phyloP scores from a whole-genome alignment of 1,284 basidiomycete genomes.

The Thelephora terrestris region DNA sequence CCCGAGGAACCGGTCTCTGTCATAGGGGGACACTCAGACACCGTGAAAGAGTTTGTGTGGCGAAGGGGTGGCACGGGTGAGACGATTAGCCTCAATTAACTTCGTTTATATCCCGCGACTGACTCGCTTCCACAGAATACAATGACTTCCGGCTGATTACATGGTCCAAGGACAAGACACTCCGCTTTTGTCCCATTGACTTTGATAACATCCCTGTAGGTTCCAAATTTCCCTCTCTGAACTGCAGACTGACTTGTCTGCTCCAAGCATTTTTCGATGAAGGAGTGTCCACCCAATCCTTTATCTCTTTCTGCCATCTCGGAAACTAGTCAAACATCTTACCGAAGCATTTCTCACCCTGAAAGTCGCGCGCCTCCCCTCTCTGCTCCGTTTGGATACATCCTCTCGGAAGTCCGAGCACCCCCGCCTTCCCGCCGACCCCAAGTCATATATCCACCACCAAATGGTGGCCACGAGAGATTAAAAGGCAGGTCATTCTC shows the following conservation, averaged over 20 bases:
- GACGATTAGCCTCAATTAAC: constrained; percentile 33
- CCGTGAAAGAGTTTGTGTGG: constrained; percentile 99
- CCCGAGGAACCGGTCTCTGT: constrained; percentile 50
- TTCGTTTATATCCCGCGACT: constrained; percentile 9
- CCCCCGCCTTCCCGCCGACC: constrained; percentile 20
- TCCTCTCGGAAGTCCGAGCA: constrained; percentile 60
- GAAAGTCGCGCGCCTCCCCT: constrained; percentile 25
- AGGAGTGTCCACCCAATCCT: constrained; percentile 3
- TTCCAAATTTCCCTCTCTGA: not conserved
- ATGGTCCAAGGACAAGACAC: constrained; percentile 91
- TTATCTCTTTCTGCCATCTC: not conserved
- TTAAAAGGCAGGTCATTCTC: constrained; percentile 12
- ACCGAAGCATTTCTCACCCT: not conserved
- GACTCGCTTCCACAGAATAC: constrained; percentile 32
- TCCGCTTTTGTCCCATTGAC: constrained; percentile 87
- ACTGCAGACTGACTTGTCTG: not conserved
- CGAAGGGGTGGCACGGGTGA: constrained; percentile 51
- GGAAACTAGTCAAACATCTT: not conserved
- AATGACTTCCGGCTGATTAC: constrained; percentile 89
- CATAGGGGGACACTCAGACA: constrained; percentile 87
- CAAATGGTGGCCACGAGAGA: constrained; percentile 6
- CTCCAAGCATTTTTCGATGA: not conserved
- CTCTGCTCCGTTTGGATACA: constrained; percentile 59
- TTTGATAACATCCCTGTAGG: constrained; percentile 56
- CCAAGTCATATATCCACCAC: constrained; percentile 15